A percentile compares a stretch with the other conserved stretches of the same genome.
phyloP scores from a whole-genome alignment of 2,329 filamentous ascomycete genomes.

The Colletotrichum sp. region DNA sequence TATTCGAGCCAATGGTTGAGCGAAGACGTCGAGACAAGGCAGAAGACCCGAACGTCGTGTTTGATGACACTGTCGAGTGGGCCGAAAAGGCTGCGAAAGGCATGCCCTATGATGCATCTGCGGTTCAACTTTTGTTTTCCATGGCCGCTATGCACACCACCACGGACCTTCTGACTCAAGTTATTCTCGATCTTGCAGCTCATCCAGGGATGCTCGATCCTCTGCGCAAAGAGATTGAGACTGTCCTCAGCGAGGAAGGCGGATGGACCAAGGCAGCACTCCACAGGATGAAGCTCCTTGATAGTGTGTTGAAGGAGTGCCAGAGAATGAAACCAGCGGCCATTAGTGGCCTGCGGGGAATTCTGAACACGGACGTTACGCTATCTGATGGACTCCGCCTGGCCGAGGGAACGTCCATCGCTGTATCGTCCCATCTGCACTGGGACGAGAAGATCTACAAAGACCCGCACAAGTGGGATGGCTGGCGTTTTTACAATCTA shows the following conservation, averaged over 20 bases:
- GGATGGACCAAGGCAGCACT: slow-evolving; percentile 39
- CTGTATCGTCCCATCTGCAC: neutral
- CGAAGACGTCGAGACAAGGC: slow-evolving; percentile 27
- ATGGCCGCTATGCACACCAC: slow-evolving; percentile 57
- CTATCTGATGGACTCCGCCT: neutral
- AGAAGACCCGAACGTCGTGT: neutral
- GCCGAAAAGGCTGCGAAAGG: slow-evolving; percentile 44
- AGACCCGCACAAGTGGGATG: neutral
- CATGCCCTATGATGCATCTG: slow-evolving; percentile 68
- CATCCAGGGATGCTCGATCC: slow-evolving; percentile 43
- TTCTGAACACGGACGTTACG: neutral
- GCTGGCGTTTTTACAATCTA: neutral
- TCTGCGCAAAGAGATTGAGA: slow-evolving; percentile 45
- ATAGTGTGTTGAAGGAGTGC: slow-evolving; percentile 45
- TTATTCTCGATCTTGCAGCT: slow-evolving; percentile 42
- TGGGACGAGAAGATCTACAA: neutral
- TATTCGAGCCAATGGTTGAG: slow-evolving; percentile 37
- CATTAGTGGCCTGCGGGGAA: neutral
- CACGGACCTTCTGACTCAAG: slow-evolving; percentile 37
- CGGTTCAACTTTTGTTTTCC: slow-evolving; percentile 78
- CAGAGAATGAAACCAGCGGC: slow-evolving; percentile 28
- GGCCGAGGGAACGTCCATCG: neutral
- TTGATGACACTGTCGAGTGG: slow-evolving; percentile 47
- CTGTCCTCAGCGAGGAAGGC: slow-evolving; percentile 33
- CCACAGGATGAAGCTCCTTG: slow-evolving; percentile 42